phyloP scores from a whole-genome alignment of 2,329 filamentous ascomycete species.

The Atkinsonella hypoxylon region DNA sequence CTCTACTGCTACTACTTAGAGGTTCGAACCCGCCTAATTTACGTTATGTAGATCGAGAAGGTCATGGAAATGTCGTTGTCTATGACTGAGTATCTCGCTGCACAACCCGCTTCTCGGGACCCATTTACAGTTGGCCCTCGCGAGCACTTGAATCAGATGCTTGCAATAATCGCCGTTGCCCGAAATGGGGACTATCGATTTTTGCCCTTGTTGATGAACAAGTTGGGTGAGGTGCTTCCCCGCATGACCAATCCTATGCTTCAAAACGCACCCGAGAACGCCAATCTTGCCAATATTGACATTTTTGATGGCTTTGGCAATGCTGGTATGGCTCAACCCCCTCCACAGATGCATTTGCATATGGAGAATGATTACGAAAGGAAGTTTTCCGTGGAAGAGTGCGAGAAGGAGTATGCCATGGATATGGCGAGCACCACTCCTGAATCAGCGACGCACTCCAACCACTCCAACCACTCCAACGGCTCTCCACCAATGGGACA shows the following conservation, averaged over 20 bases:
- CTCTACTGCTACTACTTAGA: too few relatives aligned
- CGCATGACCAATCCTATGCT: conserved; percentile 48
- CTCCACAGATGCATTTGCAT: conserved; percentile 28
- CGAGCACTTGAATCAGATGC: conserved; percentile 60
- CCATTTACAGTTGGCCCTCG: conserved; percentile 56
- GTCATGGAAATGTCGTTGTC: conserved; percentile 65
- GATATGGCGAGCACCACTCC: conserved; percentile 24
- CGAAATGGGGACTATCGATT: conserved; percentile 69
- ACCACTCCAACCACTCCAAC: conserved; percentile 21
- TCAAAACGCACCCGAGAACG: conserved; percentile 43
- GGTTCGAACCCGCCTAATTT: not conserved
- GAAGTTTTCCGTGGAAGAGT: conserved; percentile 32
- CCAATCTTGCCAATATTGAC: conserved; percentile 41
- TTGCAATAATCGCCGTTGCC: conserved; percentile 55
- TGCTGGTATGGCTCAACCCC: conserved; percentile 45
- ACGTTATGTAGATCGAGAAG: conserved; percentile 52
- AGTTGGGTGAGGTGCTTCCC: conserved; percentile 61
- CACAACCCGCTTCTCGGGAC: conserved; percentile 46
- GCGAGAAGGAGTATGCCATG: conserved; percentile 26
- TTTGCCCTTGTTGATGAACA: conserved; percentile 62
- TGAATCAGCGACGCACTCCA: conserved; percentile 20
- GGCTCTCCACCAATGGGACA: conserved; percentile 18
- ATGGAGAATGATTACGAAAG: conserved; percentile 36
- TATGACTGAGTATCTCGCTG: conserved; percentile 60
- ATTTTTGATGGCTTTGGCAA: conserved; percentile 57